Base-by-base conservation (phyloP, 192 early-diverging fungal species). In the Entomortierella chlamydospora region DNA sequence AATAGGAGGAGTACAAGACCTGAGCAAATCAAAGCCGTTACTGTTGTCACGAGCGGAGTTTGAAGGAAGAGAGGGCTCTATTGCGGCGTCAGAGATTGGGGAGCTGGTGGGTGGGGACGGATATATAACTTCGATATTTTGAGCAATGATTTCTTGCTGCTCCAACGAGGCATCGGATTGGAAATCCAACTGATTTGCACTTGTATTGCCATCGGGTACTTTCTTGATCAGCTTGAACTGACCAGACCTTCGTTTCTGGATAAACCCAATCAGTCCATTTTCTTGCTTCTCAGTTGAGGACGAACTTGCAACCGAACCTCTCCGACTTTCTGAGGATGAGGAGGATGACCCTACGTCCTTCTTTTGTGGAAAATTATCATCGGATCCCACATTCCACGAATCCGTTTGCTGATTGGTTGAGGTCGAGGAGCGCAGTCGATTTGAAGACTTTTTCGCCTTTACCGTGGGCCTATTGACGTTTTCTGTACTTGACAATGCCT, bases 401-500 rank as follows among this genome's bases (percentile, higher is more conserved):
- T 18, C 23, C 23, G 37, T 9, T n/a, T 9, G 7, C 3, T 47
- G n/a, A 50, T 22, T 18, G 11, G 56, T 43, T 50, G 34, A 34
- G 8, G 67, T 60, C 7, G 57, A 39, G 6, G 67, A 45, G 30
- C 57, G 45, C 13, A 61, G 18, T 28, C 34, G 63, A 28, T 28
- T 33, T 2, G 56, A 51, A 7, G 71, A 42, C 13, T 42, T 28
- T 33, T 45, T 28, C 22, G 39, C 41, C 12, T 57, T 53, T 2
- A 52, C 26, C 3, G n/a, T 28, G 3, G 55, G 49, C n/a, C 39
- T 43, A 25, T 64, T 41, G 26, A 60, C 25, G 22, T 73, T 65
- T 26, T 65, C 63, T 6, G 34, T 52, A 54, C 71, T 73, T 5
- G 63, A 73, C 9, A 73, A 65, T 4, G 56, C 47, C 25, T 73